These are phyloP conservation scores for Voacanga thouarsii DNA, from an alignment of 257 asterid genomes.

Conservation along the genomic window DNA sequence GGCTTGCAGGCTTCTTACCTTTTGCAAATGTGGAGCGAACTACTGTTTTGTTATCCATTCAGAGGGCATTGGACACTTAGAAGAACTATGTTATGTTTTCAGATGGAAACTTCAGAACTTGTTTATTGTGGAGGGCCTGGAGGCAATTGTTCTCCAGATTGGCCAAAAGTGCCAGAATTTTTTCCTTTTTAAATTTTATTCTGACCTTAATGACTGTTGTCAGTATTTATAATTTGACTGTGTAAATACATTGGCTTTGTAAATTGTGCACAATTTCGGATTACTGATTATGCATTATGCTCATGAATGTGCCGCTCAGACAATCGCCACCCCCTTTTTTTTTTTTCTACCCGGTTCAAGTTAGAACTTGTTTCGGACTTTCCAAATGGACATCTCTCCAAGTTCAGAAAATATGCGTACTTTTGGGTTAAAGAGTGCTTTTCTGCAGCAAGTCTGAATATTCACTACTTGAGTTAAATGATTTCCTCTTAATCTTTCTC, in stretches of 20 bases:
- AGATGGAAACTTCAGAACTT: conserved; percentile 26
- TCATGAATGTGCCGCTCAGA: not conserved
- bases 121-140: conserved; percentile 18
- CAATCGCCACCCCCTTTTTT: too few species aligned
- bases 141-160: conserved; percentile 31
- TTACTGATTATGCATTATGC: conserved; percentile 25
- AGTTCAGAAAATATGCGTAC: not conserved
- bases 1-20: not conserved
- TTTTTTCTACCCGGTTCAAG: too few species aligned
- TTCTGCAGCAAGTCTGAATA: not conserved
- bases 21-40: not conserved
- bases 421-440: not conserved
- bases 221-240: conserved; percentile 43
- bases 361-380: too few species aligned
- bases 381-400: too few species aligned
- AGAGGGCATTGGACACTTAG: conserved; percentile 6
- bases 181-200: not conserved
- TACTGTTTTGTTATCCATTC: not conserved
- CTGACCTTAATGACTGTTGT: conserved; percentile 24
- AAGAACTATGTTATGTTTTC: conserved; percentile 9
- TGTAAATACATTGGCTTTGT: conserved; percentile 51
- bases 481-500: not conserved
- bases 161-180: conserved; percentile 25
- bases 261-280: conserved; percentile 43
- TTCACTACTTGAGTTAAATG: not conserved